These are phyloP conservation scores for Polymyxa betae DNA, from an alignment of 208 protist species.

Conservation along the genomic window DNA sequence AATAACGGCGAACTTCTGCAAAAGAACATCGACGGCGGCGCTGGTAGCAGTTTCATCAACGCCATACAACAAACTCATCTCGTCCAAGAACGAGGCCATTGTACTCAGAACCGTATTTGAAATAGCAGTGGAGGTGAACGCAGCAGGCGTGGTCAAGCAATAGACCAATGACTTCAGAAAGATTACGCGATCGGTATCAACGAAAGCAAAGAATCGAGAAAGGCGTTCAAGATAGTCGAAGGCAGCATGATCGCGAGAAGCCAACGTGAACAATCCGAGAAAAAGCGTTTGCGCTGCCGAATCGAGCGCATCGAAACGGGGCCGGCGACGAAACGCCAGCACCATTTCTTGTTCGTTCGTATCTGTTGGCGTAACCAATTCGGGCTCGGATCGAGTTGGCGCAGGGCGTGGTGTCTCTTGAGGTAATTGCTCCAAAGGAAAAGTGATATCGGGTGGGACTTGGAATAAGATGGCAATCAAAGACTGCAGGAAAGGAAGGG, in stretches of 20 bases:
- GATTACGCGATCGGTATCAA: not conserved
- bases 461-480: no score
- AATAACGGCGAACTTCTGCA: not conserved
- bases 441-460: no score
- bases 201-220: conserved; percentile 8
- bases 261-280: not conserved
- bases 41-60: not conserved
- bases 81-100: not conserved
- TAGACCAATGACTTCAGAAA: not conserved
- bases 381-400: not conserved
- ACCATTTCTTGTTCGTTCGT: conserved; percentile 9
- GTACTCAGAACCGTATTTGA: not conserved
- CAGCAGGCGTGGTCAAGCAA: not conserved
- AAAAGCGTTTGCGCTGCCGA: not conserved
- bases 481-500: no score
- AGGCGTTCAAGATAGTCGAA: not conserved
- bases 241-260: not conserved
- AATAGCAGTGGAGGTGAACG: not conserved
- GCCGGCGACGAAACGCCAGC: not conserved
- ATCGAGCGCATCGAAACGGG: conserved; percentile 2
- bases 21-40: not conserved
- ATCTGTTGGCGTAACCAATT: not conserved
- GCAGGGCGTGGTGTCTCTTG: not conserved
- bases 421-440: no score
- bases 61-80: conserved; percentile 3